Conservation (phyloP, 257 asterid genomes). For the Solanum phureja region DNA sequence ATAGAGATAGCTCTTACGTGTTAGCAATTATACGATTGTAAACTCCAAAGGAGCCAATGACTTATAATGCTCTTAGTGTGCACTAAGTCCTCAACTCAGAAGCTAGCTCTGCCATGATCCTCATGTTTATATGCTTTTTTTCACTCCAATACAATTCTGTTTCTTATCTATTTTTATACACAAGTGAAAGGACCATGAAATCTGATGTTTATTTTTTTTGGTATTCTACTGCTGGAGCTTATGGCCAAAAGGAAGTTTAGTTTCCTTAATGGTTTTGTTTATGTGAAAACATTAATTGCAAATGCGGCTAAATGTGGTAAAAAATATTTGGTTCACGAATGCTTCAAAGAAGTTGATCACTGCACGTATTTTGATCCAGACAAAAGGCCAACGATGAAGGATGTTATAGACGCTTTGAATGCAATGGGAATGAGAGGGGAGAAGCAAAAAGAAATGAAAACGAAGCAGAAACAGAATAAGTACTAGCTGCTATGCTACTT, state of each 20-base stretch:
- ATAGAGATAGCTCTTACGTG: background rate
- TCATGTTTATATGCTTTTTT: background rate
- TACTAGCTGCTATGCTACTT: no score
- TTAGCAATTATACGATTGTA: no score
- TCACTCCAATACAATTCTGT: no score
- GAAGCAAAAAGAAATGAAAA: background rate
- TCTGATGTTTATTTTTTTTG: background rate
- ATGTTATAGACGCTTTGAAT: background rate
- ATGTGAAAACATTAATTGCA: background rate
- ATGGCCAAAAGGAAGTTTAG: background rate
- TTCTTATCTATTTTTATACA: background rate
- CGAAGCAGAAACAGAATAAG: background rate
- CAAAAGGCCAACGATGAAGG: background rate
- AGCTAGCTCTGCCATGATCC: background rate
- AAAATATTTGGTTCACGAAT: background rate
- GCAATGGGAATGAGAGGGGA: background rate
- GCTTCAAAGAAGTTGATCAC: background rate
- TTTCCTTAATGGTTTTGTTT: background rate
- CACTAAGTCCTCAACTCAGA: background rate
- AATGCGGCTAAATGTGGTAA: background rate
- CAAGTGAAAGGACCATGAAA: background rate
- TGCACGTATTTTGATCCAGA: background rate
- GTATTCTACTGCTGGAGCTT: background rate
- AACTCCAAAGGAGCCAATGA: no score
- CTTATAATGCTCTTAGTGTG: no score